Base-by-base conservation (phyloP, 2,329 filamentous ascomycete genomes). In the Colletotrichum sp. region DNA sequence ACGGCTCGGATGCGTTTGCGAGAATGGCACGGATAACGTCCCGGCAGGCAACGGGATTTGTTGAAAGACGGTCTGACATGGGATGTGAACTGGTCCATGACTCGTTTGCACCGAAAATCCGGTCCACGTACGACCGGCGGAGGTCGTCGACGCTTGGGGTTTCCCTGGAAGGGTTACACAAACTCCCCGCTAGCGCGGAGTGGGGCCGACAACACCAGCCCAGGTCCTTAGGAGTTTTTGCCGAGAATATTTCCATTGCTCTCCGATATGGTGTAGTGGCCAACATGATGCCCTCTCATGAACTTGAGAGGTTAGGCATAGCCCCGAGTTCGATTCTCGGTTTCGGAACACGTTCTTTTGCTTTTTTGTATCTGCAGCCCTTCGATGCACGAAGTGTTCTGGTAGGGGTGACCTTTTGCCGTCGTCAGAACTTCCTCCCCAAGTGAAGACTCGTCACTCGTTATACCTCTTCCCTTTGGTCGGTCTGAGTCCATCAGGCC, bases 221-320 rank as follows among this genome's bases (percentile, higher is more conserved):
- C 4, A 13, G 66, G 25, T 19, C 4, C 30, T 65, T 29, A 22
- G 8, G 1, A 1, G 4, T 32, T 4, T 36, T 52, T 30, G 13
- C 16, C 9, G 6, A 4, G 1, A 1, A 0, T 1, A 0, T 3
- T 8, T 16, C 0, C 27, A 62, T 6, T 1, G 6, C 3, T 0
- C 11, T 75, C 73, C 73, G 73, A 76, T 76, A 73, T 76, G 73
- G 70, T 76, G 73, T 67, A 75, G 68, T 75, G 72, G 62, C 72
- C 68, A 71, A 67, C 69, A 72, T 71, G 72, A 75, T 72, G 72
- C 72, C 72, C 62, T 75, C 72, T 72, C 68, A 75, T 3, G 3
- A 4, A 2, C 1, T 2, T 49, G 72, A 57, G 22, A 75, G 61
- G 72, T 34, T 71, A 74, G 72, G 72, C 72, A 74, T 74, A 74